Evolutionary conservation across 345 rosid genomes (phyloP), one percentile per base, ranked within the genome.

Genomic region (Geranium brycei): DNA sequence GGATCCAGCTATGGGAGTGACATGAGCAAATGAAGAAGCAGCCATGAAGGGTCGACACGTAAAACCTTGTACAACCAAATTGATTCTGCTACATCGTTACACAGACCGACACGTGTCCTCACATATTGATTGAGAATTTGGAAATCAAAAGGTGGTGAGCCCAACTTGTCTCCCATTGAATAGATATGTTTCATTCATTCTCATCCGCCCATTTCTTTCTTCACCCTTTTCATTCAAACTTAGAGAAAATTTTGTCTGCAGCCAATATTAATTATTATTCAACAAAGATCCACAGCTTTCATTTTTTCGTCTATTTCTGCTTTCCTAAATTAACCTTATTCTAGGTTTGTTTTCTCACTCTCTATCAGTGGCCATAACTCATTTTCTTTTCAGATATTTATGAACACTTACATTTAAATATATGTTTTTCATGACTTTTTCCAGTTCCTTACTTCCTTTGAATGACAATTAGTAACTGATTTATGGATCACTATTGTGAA

Each of bases 101-200:
- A 62, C 6, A 5, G 64, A 0, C 17, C 41, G 70, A 71, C 75
- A 61, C 67, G 73, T 63, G 66, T 61, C 14, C 19, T 16, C 12
- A 19, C 47, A 31, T 17, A 18, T 30, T 59, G 65, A 59, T 62
- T 55, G 60, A 64, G 62, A 10, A 51, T 58, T 6, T 15, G n/a
- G 56, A 23, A 18, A 40, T 51, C 17, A 38, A 70, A 70, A 61
- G 31, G 5, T 41, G 17, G 11, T 38, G 57, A 59, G 63, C 31
- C 23, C 35, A 71, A 7, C 38, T 51, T 72, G 17, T 5, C 5
- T 64, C 7, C 56, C 67, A 30, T 35, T 28, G 53, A 55, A 68
- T 35, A 62, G 31, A 18, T 58, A 55, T 18, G 14, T 47, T 2
- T 47, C 11, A 11, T 3, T 8, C 53, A 7, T 47, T 47, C 11